Evolutionary conservation across 2,329 filamentous ascomycete genomes (phyloP).

Genomic region (Colletotrichum simmondsii): DNA sequence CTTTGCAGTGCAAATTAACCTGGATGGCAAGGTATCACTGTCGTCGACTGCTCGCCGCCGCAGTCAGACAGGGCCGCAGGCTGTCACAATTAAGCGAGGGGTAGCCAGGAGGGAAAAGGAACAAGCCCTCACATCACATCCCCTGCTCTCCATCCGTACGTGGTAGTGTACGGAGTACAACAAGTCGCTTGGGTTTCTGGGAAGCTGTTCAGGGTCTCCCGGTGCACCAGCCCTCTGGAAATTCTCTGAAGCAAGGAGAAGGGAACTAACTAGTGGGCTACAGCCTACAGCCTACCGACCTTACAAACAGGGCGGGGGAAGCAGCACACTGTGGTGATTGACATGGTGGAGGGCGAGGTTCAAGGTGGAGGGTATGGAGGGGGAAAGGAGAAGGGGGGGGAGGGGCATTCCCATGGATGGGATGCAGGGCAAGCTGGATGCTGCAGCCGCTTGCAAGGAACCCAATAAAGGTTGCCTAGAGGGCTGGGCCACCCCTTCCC

Average conservation of each 20-base stretch:
- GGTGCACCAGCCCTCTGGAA: constrained; percentile 16
- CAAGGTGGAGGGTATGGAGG: neutral
- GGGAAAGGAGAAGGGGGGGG: neutral
- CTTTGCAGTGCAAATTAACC: constrained; percentile 20
- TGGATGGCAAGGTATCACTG: neutral
- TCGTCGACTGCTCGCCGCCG: neutral
- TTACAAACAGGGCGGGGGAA: neutral
- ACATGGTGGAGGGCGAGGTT: neutral
- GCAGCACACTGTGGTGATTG: neutral
- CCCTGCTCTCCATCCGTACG: neutral
- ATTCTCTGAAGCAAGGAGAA: neutral
- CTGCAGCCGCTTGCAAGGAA: constrained; percentile 2
- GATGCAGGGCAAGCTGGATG: constrained; percentile 1
- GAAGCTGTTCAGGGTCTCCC: neutral
- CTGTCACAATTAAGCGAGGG: constrained; percentile 28
- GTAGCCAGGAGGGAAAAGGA: constrained; percentile 14
- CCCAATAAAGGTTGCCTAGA: constrained; percentile 21
- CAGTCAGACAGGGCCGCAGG: constrained; percentile 18
- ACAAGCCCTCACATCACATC: neutral
- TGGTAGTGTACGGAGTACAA: no score
- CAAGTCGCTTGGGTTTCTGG: neutral
- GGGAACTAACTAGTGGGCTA: neutral
- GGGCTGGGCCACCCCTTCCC: neutral
- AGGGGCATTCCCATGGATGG: neutral
- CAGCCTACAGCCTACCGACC: neutral